A percentile compares a stretch with the other conserved stretches of the same genome.
These are phyloP conservation scores for Lachancea thermotolerans DNA, from an alignment of 805 yeast genomes.

Conservation along the genomic window DNA sequence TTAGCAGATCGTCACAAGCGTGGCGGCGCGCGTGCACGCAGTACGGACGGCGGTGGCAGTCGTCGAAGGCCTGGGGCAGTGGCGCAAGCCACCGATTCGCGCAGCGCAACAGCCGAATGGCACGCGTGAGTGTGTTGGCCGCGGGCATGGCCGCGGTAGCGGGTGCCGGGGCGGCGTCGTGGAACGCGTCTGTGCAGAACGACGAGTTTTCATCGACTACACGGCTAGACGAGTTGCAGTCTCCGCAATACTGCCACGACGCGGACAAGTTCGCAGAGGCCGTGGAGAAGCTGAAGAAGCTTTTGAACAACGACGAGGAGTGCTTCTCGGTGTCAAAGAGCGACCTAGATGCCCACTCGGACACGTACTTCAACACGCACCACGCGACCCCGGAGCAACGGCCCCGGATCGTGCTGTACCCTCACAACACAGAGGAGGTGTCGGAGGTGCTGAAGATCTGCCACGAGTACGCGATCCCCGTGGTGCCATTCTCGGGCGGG, in stretches of 20 bases:
- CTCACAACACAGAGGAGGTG: conserved; percentile 60
- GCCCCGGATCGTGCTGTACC: conserved; percentile 56
- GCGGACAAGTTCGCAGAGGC: conserved; percentile 35
- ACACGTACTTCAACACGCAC: conserved; percentile 55
- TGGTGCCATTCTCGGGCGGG: conserved; percentile 75
- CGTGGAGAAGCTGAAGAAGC: conserved; percentile 34
- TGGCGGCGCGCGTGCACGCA: not conserved
- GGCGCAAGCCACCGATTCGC: too few relatives aligned
- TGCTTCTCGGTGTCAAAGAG: conserved; percentile 28
- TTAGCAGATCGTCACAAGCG: not conserved
- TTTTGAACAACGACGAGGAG: conserved; percentile 35
- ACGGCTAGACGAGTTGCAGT: conserved; percentile 14
- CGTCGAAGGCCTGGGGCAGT: too few relatives aligned
- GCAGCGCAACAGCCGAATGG: too few relatives aligned
- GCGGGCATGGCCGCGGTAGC: conserved; percentile 4
- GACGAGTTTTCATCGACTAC: conserved; percentile 10
- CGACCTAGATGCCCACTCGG: conserved; percentile 49
- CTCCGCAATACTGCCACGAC: conserved; percentile 32
- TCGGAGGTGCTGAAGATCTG: conserved; percentile 56
- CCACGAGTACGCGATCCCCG: conserved; percentile 55
- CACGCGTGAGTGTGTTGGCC: not conserved
- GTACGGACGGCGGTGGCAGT: too few relatives aligned
- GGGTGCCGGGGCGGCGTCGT: conserved; percentile 6
- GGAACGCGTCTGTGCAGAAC: conserved; percentile 1
- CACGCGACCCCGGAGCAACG: conserved; percentile 52